Base-by-base conservation (phyloP, 805 yeast genomes). In the Helenozyma rhizophorensis region DNA sequence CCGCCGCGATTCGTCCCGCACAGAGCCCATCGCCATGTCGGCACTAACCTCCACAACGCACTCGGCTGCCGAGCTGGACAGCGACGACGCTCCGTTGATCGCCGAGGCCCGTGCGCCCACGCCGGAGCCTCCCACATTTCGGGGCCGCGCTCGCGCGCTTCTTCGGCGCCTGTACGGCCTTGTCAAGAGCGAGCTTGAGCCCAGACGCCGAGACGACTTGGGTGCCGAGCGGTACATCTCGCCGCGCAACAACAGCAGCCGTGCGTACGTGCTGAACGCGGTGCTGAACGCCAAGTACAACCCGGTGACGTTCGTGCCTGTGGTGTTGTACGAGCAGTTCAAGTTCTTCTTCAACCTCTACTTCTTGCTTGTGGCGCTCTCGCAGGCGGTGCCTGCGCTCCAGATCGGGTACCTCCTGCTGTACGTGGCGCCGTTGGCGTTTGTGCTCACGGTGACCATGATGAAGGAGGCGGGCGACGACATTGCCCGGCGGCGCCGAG, bases 381-480 rank as follows among this genome's bases (percentile, higher is more conserved):
- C 97, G 4, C 98, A 93, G 60, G 81, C 82, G 2, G 71, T 93
- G 14, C 97, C 97, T 2, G 85, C 80, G 6, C 69, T 93, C 33
- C 70, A 97, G 46, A 93, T 93, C 22, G 99, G 99, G 9, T 93
- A 90, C 53, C 65, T 93, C 23, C 83, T 95, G 2, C 84, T 96
- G 2, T 93, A 93, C 55, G 72, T 94, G 14, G 96, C 89, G 8
- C 99, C 99, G 1, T 70, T 93, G 36, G 96, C 85, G 1, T 93
- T 93, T 66, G 98, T 93, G 11, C 64, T 93, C 25, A 67, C 83
- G 0, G 95, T 93, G 5, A 94, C 98, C 1, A 89, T 94, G 95
- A 65, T 81, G 46, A 93, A 93, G 56, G 99, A 93, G 56, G 97
- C 97, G 0, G 70, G 84, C 46, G 99, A 93, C 60, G 99, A 93